These are phyloP conservation scores for Talaromyces amestolkiae DNA, from an alignment of 2,329 filamentous ascomycete species.

Conservation along the genomic window DNA sequence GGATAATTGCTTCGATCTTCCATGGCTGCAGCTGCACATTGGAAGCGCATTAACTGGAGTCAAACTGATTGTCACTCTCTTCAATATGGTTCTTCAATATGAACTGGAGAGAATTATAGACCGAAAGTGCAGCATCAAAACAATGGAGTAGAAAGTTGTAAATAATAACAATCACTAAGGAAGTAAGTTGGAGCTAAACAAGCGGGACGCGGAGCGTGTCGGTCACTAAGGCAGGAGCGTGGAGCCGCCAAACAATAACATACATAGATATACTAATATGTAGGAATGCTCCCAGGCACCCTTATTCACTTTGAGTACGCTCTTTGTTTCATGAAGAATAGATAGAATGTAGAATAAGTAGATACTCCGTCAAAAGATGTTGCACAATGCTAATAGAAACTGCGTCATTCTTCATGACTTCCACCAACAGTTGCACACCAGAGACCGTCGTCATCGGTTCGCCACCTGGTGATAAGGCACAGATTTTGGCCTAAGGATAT, in stretches of 20 bases:
- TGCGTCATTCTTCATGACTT: background rate
- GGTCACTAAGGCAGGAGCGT: slow-evolving; percentile 9
- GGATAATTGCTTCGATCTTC: slow-evolving; percentile 7
- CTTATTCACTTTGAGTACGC: background rate
- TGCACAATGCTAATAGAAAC: too few relatives aligned
- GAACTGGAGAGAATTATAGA: background rate
- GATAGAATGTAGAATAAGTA: too few relatives aligned
- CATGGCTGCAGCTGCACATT: slow-evolving; percentile 17
- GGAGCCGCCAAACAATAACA: slow-evolving; percentile 11
- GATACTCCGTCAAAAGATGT: too few relatives aligned
- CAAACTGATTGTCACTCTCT: background rate
- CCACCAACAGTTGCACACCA: background rate
- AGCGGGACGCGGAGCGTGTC: slow-evolving; percentile 14
- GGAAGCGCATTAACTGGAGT: background rate
- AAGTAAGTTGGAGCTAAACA: slow-evolving; percentile 8
- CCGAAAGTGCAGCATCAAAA: background rate
- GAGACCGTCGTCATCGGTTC: background rate
- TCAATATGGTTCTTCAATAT: too few relatives aligned
- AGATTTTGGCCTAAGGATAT: background rate
- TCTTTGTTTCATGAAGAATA: background rate
- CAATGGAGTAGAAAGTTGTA: background rate
- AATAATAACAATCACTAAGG: background rate
- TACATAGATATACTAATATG: background rate
- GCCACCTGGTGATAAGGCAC: background rate
- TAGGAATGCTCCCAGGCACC: background rate